These are phyloP conservation scores for Monosporascus sp. DNA, from an alignment of 2,329 filamentous ascomycete genomes.

Conservation along the genomic window DNA sequence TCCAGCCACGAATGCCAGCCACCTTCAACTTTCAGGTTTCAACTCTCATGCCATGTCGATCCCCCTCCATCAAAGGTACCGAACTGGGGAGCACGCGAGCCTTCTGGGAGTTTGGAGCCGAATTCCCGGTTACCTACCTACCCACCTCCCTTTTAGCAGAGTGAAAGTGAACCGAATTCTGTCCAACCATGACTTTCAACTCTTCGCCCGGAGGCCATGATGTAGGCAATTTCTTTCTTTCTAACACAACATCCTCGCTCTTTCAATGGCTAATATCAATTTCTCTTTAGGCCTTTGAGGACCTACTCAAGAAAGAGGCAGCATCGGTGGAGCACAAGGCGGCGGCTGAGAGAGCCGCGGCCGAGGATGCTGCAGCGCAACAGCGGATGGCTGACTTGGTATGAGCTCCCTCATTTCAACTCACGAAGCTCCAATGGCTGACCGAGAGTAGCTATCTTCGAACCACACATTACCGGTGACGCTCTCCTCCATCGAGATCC, in stretches of 20 bases:
- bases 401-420: conserved; percentile 18
- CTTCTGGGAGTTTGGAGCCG: too few species aligned
- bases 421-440: conserved; percentile 4
- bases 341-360: conserved; percentile 16
- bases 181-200: conserved; percentile 17
- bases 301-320: conserved; percentile 23
- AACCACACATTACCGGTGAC: conserved; percentile 85
- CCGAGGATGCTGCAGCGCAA: conserved; percentile 48
- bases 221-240: conserved; percentile 10
- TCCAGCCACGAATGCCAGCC: too few species aligned
- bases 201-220: conserved; percentile 18
- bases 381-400: conserved; percentile 61
- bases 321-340: conserved; percentile 23
- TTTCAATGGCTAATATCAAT: neutral
- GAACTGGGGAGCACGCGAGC: too few species aligned
- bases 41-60: too few species aligned
- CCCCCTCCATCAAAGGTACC: too few species aligned
- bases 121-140: too few species aligned
- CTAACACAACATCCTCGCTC: neutral
- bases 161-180: neutral
- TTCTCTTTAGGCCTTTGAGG: conserved; percentile 23
- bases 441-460: conserved; percentile 56
- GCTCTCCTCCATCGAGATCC: conserved; percentile 77
- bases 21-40: too few species aligned
- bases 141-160: neutral